Evolutionary conservation across 495 filamentous ascomycete species (phyloP).

Genomic region (Trichoderma reesei): DNA sequence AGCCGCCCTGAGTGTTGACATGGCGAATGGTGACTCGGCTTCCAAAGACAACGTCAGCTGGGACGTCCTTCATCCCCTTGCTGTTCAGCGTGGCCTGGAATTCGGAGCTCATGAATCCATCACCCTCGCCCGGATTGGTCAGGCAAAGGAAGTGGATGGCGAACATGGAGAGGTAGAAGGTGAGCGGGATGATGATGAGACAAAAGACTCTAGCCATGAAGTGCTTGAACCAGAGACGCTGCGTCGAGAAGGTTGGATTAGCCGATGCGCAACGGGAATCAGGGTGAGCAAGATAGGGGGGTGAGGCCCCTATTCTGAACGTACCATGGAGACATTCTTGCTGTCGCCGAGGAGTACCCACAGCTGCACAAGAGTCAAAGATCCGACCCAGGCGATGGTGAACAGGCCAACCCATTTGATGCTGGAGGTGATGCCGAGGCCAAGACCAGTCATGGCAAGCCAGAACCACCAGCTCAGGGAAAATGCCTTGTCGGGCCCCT

Average conservation of each 20-base stretch:
- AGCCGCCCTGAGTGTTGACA: slow-evolving; percentile 93
- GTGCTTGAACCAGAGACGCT: slow-evolving; percentile 88
- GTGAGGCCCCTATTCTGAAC: slow-evolving; percentile 15
- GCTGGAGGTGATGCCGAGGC: slow-evolving; percentile 83
- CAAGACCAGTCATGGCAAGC: slow-evolving; percentile 77
- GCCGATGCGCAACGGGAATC: not conserved
- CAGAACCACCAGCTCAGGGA: slow-evolving; percentile 94
- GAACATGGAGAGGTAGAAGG: slow-evolving; percentile 93
- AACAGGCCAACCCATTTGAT: slow-evolving; percentile 99
- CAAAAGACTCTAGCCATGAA: slow-evolving; percentile 86
- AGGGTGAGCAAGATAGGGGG: not conserved
- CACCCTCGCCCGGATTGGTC: slow-evolving; percentile 88
- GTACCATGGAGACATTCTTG: slow-evolving; percentile 66
- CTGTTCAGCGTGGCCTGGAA: slow-evolving; percentile 96
- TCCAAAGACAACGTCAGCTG: slow-evolving; percentile 83
- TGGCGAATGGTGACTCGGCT: slow-evolving; percentile 81
- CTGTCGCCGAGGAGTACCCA: slow-evolving; percentile 90
- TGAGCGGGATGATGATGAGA: slow-evolving; percentile 78
- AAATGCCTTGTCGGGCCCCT: slow-evolving; percentile 81
- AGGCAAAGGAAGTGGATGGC: slow-evolving; percentile 90
- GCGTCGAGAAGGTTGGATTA: not conserved
- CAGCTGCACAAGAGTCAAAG: slow-evolving; percentile 79
- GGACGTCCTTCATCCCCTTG: slow-evolving; percentile 89
- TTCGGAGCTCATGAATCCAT: slow-evolving; percentile 99
- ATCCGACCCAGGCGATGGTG: slow-evolving; percentile 97